phyloP scores from a whole-genome alignment of 345 rosid genomes.

The Camelina hispida region DNA sequence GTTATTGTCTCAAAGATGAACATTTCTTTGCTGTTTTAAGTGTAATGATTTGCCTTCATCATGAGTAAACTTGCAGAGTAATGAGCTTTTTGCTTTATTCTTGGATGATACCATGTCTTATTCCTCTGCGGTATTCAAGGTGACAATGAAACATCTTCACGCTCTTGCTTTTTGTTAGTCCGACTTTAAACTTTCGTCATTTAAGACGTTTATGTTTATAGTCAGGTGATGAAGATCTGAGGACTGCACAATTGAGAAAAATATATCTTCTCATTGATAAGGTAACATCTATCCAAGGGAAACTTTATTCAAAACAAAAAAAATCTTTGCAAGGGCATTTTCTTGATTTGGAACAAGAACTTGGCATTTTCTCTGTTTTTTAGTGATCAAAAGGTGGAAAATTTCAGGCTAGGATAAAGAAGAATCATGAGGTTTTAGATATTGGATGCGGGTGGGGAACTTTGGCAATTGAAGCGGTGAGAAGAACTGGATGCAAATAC shows the following conservation, averaged over 20 bases:
- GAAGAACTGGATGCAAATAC: constrained; percentile 79
- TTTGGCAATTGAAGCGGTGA: constrained; percentile 79
- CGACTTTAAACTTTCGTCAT: neutral
- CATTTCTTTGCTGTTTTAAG: neutral
- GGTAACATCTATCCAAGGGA: constrained; percentile 41
- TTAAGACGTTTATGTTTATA: constrained; percentile 9
- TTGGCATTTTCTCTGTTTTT: neutral
- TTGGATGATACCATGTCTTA: constrained; percentile 87
- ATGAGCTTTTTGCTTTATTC: constrained; percentile 74
- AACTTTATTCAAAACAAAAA: too few relatives aligned
- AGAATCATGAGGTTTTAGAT: constrained; percentile 69
- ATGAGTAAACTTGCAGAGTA: constrained; percentile 52
- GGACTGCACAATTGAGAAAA: constrained; percentile 78
- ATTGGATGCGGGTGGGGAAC: constrained; percentile 95
- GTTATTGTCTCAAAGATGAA: neutral
- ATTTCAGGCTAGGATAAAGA: constrained; percentile 61
- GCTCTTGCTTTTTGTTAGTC: neutral
- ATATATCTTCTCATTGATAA: constrained; percentile 66
- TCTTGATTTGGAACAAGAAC: neutral
- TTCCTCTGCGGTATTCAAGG: constrained; percentile 82
- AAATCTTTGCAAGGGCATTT: neutral
- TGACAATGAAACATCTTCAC: constrained; percentile 24
- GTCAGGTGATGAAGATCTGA: constrained; percentile 63
- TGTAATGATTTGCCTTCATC: neutral
- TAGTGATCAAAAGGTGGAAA: too few relatives aligned